Base-by-base conservation (phyloP, 768 basidiomycete genomes). In the Russula griseocarnosa region DNA sequence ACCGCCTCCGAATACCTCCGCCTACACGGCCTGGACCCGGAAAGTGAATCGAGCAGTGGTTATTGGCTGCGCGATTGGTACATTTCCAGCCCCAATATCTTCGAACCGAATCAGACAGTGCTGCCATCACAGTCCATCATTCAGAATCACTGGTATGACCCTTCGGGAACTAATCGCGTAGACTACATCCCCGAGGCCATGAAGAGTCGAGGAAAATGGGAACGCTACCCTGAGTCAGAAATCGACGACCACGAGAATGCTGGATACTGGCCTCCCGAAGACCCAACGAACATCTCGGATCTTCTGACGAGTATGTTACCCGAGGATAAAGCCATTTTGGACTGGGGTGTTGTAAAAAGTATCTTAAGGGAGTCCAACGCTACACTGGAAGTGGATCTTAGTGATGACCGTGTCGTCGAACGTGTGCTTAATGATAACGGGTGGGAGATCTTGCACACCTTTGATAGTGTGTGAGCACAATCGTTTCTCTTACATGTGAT, bases 1-100 rank as follows among this genome's bases (percentile, higher is more conserved):
- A 76, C 76, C n/a, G 70, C 76, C 30, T 71, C 76, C 13, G 79
- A 81, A 49, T 81, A 78, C 61, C 74, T 81, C 62, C 74, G 74
- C 24, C 71, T 81, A 24, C 78, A 81, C 60, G 69, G 69, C 44
- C 73, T 76, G 52, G 59, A 73, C 9, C 73, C 75, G 26, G 66
- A 71, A 14, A 62, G 69, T 24, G 79, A 81, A 59, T 70, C 70
- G 62, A 71, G 73, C 59, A 75, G 72, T 47, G 79, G 79, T 55
- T 70, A 71, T 24, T 81, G 79, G 78, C 70, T 74, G 9, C 71
- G 72, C 2, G 62, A 74, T 5, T 66, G 34, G 42, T 81, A 76
- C 58, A 76, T 77, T 59, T 63, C 67, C 20, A 68, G 69, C 4
- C 64, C 73, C n/a, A 72, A 70, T 14, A 63, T 73, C 24, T 71